Conservation (phyloP, 345 rosid species). For the Psidium friedrichsthalianum region DNA sequence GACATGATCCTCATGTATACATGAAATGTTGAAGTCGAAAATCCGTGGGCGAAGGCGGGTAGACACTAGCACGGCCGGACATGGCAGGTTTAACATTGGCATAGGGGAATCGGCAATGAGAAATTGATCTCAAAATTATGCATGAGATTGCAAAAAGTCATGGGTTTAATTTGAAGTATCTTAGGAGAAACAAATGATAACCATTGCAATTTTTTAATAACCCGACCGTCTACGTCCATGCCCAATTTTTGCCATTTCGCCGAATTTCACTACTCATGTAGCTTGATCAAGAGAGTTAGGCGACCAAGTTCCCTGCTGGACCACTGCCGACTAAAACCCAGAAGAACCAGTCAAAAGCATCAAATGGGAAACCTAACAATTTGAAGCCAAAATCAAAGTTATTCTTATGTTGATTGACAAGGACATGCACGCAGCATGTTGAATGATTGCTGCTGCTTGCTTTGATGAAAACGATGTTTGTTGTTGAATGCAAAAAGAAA, state of each 20-base stretch:
- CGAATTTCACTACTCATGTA: background rate
- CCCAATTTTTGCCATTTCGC: background rate
- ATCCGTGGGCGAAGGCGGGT: background rate
- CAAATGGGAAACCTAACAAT: background rate
- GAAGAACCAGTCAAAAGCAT: background rate
- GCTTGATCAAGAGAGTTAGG: background rate
- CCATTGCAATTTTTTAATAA: background rate
- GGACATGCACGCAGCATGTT: background rate
- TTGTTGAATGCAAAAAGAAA: background rate
- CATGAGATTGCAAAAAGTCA: background rate
- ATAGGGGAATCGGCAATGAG: background rate
- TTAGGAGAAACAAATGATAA: background rate
- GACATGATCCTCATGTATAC: background rate
- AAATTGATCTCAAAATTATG: background rate
- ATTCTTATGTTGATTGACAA: background rate
- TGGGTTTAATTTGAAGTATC: background rate
- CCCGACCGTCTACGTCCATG: background rate
- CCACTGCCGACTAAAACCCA: background rate
- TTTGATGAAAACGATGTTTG: background rate
- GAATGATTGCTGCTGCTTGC: background rate
- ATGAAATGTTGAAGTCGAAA: background rate
- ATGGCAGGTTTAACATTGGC: background rate
- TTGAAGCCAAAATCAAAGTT: background rate
- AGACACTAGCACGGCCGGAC: background rate
- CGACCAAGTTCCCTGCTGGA: background rate